Conservation (phyloP, 2,329 filamentous ascomycete genomes). For the Lachnellula suecica region DNA sequence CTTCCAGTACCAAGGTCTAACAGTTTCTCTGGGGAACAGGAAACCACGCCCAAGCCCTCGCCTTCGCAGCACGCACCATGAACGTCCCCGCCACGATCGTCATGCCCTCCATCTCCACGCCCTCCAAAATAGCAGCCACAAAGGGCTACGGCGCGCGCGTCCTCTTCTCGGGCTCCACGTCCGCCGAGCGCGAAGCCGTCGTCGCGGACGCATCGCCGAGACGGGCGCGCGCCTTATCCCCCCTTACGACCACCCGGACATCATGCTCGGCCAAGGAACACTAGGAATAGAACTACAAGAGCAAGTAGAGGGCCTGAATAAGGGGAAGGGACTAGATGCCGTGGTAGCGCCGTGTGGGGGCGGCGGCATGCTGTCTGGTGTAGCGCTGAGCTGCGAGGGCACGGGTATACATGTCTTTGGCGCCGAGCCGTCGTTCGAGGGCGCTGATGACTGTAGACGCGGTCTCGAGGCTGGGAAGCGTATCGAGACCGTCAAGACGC, state of each 20-base stretch:
- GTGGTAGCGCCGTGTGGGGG: constrained; percentile 85
- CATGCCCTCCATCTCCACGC: constrained; percentile 83
- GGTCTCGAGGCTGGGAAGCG: constrained; percentile 65
- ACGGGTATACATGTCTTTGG: constrained; percentile 79
- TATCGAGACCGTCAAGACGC: constrained; percentile 66
- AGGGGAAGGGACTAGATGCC: constrained; percentile 53
- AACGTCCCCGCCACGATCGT: constrained; percentile 81
- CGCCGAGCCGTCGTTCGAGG: constrained; percentile 79
- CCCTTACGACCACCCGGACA: constrained; percentile 89
- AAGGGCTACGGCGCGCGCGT: constrained; percentile 74
- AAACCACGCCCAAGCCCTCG: constrained; percentile 91
- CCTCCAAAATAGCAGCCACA: constrained; percentile 86
- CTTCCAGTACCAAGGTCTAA: neutral
- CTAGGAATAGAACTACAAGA: constrained; percentile 77
- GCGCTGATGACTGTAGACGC: constrained; percentile 78
- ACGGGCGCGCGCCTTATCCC: constrained; percentile 81
- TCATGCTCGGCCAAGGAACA: constrained; percentile 93
- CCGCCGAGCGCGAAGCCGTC: constrained; percentile 76
- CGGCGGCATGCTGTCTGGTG: constrained; percentile 82
- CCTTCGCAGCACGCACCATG: constrained; percentile 76
- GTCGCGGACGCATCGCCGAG: constrained; percentile 65
- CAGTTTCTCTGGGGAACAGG: constrained; percentile 48
- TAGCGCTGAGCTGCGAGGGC: constrained; percentile 72
- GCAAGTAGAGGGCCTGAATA: constrained; percentile 62
- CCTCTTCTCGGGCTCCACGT: constrained; percentile 79